Evolutionary conservation across 768 basidiomycete genomes (phyloP), one percentile per base, ranked within the genome.

Genomic region (Suillus fuscotomentosus): DNA sequence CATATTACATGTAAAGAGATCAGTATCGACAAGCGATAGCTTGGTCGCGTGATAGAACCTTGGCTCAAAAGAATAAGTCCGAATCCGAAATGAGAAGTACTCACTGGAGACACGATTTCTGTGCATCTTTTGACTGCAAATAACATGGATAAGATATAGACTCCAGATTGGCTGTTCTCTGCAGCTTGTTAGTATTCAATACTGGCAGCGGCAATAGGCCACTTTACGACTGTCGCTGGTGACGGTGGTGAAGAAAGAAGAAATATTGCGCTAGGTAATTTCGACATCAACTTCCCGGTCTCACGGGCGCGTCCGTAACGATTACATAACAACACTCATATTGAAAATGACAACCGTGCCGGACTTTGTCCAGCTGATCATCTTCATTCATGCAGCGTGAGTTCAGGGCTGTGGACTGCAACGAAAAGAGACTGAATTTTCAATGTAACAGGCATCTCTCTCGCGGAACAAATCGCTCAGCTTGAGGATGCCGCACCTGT

Each of bases 391-490:
- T 75, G 75, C 55, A 75, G 62, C 75, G 74, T 77, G 64, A 70
- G 74, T 74, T 34, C 60, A n/a, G 24, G 31, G 51, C 50, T 59
- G 22, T 43, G 51, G 36, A 38, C 51, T 20, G 20, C 47, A 31
- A 27, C 50, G 14, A 20, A 36, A 34, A 48, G 27, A 56, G 68
- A 63, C 53, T 65, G 55, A 64, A 38, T 51, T 15, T 38, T 34
- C 10, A 13, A 1, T 1, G 54, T 50, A 31, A 14, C 65, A 82
- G 82, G 83, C 36, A 74, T 89, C 42, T 87, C 90, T 3, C 82
- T 92, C 31, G 88, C 86, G 3, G 85, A 96, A 72, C 94, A 97
- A 72, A 86, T 97, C 48, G 90, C 89, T 43, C 84, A 90, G 71
- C 85, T 98, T 31, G 84, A 92, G 55, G 86, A 91, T 60, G 78